Conservation (phyloP, 129 eudicot species). For the Saussurea involucrata region DNA sequence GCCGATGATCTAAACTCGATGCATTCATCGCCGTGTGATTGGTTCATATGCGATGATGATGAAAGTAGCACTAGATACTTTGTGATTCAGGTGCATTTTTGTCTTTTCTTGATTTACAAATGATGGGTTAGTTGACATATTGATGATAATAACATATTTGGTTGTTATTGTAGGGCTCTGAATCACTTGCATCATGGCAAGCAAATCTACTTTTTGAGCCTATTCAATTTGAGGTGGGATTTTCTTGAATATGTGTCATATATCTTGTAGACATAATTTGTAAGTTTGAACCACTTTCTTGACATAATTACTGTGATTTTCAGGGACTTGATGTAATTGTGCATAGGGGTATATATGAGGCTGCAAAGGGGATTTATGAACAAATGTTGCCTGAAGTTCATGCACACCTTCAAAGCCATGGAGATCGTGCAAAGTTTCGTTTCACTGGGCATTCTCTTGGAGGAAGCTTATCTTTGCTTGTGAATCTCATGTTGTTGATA, state of each 20-base stretch:
- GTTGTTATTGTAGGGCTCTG: slow-evolving; percentile 61
- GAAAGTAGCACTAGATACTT: slow-evolving; percentile 64
- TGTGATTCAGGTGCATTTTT: slow-evolving; percentile 58
- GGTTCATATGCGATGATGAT: slow-evolving; percentile 90
- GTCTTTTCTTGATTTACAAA: background rate
- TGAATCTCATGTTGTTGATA: slow-evolving; percentile 83
- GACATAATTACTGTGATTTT: background rate
- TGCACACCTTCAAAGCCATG: slow-evolving; percentile 49
- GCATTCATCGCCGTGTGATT: slow-evolving; percentile 82
- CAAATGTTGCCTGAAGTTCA: slow-evolving; percentile 91
- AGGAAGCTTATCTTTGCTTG: slow-evolving; percentile 82
- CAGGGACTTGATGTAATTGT: slow-evolving; percentile 85
- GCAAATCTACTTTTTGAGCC: slow-evolving; percentile 97
- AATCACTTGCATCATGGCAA: slow-evolving; percentile 94
- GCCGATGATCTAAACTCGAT: slow-evolving; percentile 85
- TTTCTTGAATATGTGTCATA: background rate
- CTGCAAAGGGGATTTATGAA: slow-evolving; percentile 92
- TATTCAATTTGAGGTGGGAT: slow-evolving; percentile 70
- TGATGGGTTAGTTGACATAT: background rate
- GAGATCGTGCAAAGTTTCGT: slow-evolving; percentile 65
- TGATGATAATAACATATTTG: background rate
- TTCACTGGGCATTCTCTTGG: slow-evolving; percentile 99
- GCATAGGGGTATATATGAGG: slow-evolving; percentile 96
- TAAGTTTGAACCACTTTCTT: background rate
- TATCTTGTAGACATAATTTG: background rate